Conservation (phyloP, 2,329 filamentous ascomycete genomes). For the Hymenoscyphus fructigenus region DNA sequence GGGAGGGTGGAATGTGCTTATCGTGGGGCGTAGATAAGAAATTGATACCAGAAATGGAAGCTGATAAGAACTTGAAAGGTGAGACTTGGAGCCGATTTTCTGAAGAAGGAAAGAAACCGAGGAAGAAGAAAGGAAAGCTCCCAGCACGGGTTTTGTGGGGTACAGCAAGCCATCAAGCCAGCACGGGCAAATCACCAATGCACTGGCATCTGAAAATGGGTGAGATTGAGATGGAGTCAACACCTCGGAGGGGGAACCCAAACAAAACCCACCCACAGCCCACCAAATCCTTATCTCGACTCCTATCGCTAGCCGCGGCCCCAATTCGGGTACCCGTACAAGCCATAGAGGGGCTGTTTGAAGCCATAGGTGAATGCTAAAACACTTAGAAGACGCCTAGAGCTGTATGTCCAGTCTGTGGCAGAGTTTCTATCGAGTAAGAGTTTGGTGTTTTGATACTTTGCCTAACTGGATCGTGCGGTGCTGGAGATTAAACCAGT, state of each 20-base stretch:
- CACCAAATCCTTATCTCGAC: not conserved
- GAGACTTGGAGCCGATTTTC: not conserved
- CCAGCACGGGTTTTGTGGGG: constrained; percentile 28
- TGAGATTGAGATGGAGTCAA: not conserved
- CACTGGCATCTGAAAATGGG: constrained; percentile 23
- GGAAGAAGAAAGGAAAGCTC: constrained; percentile 15
- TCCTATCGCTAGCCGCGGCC: not conserved
- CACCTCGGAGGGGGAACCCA: not conserved
- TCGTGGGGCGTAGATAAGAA: constrained; percentile 26
- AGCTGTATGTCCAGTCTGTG: not conserved
- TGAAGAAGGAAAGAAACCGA: constrained; percentile 14
- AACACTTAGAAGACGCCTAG: not conserved
- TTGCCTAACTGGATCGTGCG: not conserved
- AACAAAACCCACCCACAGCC: not conserved
- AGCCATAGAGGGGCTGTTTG: not conserved
- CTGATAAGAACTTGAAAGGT: constrained; percentile 8
- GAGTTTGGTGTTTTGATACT: not conserved
- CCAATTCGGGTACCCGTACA: not conserved
- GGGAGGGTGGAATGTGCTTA: constrained; percentile 27
- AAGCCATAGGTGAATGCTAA: not conserved
- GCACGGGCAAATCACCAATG: constrained; percentile 13
- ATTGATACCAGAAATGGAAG: constrained; percentile 6
- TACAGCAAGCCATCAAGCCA: constrained; percentile 19
- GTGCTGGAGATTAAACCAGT: not conserved
- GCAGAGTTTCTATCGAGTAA: not conserved